These are phyloP conservation scores for Chaetoceros muelleri DNA, from an alignment of 108 stramenopile species.

Conservation along the genomic window DNA sequence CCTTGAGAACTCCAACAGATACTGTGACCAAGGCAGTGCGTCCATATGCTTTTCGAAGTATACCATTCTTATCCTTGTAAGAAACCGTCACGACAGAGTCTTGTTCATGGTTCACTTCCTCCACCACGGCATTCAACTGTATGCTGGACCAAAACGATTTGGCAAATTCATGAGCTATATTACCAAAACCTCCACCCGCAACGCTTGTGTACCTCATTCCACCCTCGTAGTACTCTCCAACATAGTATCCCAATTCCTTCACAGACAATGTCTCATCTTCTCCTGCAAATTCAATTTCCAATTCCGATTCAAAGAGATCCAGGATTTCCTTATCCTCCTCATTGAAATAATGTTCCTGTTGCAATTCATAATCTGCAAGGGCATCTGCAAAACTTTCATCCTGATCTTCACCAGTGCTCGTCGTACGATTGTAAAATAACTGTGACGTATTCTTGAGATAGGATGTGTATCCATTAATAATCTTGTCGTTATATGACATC, in stretches of 20 bases:
- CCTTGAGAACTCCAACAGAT: constrained; percentile 56
- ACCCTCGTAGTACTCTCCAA: not conserved
- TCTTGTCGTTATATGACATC: too few species aligned
- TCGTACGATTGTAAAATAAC: too few species aligned
- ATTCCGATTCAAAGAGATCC: not conserved
- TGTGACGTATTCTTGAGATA: too few species aligned
- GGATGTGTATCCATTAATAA: too few species aligned
- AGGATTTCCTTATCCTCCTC: not conserved
- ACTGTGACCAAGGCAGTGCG: constrained; percentile 37
- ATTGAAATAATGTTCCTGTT: not conserved
- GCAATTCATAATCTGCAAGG: not conserved
- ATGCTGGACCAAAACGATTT: constrained; percentile 7
- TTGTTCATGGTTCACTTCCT: constrained; percentile 3
- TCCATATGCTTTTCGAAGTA: not conserved
- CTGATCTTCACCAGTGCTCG: too few species aligned
- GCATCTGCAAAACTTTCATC: too few species aligned
- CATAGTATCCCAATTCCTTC: not conserved
- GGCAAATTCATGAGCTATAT: constrained; percentile 3
- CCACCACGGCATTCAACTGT: constrained; percentile 3
- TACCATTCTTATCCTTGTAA: constrained; percentile 1
- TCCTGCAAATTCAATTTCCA: not conserved
- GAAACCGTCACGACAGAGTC: not conserved
- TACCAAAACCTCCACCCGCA: constrained; percentile 6
- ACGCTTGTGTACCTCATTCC: constrained; percentile 1
- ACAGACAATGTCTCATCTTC: not conserved